Evolutionary conservation across 495 filamentous ascomycete species (phyloP).

Genomic region (Aspergillus mulundensis): DNA sequence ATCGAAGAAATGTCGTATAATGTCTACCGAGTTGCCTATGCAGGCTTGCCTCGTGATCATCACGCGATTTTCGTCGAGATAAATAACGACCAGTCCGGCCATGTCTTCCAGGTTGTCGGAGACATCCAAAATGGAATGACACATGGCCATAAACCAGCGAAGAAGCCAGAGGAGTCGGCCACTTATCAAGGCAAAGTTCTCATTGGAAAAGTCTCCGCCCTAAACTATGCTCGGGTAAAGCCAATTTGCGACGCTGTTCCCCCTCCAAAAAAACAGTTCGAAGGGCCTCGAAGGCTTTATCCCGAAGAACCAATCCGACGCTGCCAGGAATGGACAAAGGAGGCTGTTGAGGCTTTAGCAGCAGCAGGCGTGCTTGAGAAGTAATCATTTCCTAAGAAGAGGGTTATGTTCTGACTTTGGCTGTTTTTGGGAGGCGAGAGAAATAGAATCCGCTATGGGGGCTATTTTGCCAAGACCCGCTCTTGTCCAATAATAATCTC

Average conservation of each 20-base stretch:
- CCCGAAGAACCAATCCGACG: not conserved
- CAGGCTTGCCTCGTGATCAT: no score
- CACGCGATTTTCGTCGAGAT: no score
- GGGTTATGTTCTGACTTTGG: no score
- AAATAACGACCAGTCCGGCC: not conserved
- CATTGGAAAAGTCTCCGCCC: not conserved
- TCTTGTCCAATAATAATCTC: no score
- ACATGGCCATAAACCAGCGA: not conserved
- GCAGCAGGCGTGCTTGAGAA: not conserved
- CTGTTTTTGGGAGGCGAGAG: no score
- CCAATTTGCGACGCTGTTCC: not conserved
- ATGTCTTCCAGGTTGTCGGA: not conserved
- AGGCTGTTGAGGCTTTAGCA: not conserved
- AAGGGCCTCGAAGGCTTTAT: not conserved
- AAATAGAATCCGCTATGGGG: no score
- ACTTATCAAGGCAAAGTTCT: not conserved
- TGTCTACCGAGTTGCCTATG: no score
- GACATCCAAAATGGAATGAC: not conserved
- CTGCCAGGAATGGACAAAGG: not conserved
- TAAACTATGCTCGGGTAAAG: not conserved
- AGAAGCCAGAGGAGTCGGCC: not conserved
- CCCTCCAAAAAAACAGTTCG: not conserved
- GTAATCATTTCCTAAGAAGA: not conserved
- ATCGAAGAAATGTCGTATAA: no score
- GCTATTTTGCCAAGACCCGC: no score